These are phyloP conservation scores for Dryadomyces quercivorus DNA, from an alignment of 2,329 filamentous ascomycete species.

Conservation along the genomic window DNA sequence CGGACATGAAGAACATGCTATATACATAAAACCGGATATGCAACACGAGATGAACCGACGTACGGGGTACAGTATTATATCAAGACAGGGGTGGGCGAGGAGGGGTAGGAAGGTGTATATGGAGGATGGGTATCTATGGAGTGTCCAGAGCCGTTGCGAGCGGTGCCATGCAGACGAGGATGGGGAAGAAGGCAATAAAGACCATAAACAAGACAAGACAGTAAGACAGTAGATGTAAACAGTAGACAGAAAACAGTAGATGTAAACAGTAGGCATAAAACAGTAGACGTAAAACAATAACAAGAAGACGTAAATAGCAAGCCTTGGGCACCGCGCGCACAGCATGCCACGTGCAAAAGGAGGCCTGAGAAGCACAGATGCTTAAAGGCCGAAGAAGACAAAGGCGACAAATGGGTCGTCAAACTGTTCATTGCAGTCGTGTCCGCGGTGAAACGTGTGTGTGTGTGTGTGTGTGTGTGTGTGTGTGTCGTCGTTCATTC, in stretches of 20 bases:
- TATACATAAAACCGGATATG: not conserved
- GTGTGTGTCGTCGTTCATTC: not conserved
- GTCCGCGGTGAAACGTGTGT: not conserved
- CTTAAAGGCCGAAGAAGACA: not conserved
- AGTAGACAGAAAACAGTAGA: too few species aligned
- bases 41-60: not conserved
- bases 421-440: not conserved
- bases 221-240: not conserved
- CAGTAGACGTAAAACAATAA: too few species aligned
- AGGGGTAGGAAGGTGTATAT: not conserved
- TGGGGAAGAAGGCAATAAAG: not conserved
- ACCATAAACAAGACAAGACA: not conserved
- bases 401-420: not conserved
- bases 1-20: not conserved
- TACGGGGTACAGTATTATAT: too few species aligned
- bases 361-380: not conserved
- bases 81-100: not conserved
- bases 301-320: too few species aligned
- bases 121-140: not conserved
- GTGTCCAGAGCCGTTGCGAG: not conserved
- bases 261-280: too few species aligned
- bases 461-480: too few species aligned
- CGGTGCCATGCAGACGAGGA: not conserved
- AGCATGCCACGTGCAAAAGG: not conserved
- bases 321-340: not conserved